Base-by-base conservation (phyloP, 2,329 filamentous ascomycete species). In the Aspergillus pseudotamarii region DNA sequence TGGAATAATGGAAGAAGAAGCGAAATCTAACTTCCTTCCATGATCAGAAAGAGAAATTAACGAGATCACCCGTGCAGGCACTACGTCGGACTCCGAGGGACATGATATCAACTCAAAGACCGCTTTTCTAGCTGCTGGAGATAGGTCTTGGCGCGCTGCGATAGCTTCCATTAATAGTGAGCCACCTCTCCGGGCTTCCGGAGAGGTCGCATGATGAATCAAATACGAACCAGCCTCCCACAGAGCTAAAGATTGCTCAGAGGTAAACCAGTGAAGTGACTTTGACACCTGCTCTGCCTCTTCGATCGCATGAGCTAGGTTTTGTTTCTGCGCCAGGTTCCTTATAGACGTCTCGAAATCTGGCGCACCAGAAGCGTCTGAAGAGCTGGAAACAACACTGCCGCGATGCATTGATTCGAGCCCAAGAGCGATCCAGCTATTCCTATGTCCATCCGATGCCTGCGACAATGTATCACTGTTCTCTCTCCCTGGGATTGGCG, bases 331-430 rank as follows among this genome's bases (percentile, higher is more conserved):
- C 48, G 73, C 67, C 32, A 81, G 60, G 63, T 69, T 74, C 51
- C 70, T 72, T 43, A 80, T 66, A n/a, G 77, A 72, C 6, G 69
- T 63, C 43, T 81, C 78, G 62, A 79, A 79, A 56, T 76, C 76
- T 59, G 76, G 78, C 38, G 68, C 70, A 68, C 73, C 70, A 41
- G 75, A 72, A 61, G 75, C 64, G 63, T 80, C 79, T 70, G 77
- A 77, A 57, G 76, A 75, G 60, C 73, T 76, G 32, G 76, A 77
- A 28, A 78, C 72, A 21, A 77, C 68, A 62, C 76, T 80, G 59
- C 72, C 76, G 54, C 79, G 77, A 75, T 80, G 78, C 76, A 81
- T 76, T 69, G 74, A 73, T 68, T 80, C 77, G 51, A 77, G 72
- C 60, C 76, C 76, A 64, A 78, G 70, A 21, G 71, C 71, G 23